A percentile compares a stretch with the other conserved stretches of the same genome.
These are phyloP conservation scores for Nemophila menziesii DNA, from an alignment of 257 asterid species.

Conservation along the genomic window DNA sequence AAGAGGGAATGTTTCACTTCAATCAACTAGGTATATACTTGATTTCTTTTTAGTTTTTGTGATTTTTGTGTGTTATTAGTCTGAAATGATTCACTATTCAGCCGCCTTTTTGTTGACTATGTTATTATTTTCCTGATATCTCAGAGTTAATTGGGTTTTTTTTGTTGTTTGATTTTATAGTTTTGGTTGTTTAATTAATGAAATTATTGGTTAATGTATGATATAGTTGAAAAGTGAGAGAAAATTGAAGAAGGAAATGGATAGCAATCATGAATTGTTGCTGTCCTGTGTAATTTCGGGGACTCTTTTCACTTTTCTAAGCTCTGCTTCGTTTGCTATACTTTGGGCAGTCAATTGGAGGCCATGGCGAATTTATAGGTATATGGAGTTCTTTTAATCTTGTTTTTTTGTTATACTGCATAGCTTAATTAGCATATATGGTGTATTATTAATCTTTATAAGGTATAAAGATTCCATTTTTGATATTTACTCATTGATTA, in stretches of 20 bases:
- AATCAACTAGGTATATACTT: neutral
- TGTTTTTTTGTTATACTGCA: too few relatives aligned
- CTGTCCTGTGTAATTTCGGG: conserved; percentile 86
- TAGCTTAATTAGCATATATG: too few relatives aligned
- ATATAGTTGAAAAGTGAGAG: conserved; percentile 15
- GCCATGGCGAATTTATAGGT: conserved; percentile 99
- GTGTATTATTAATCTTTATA: too few relatives aligned
- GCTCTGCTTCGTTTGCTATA: conserved; percentile 72
- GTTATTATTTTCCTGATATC: too few relatives aligned
- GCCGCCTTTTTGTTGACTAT: neutral
- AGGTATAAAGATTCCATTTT: too few relatives aligned
- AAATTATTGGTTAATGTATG: neutral
- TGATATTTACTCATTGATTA: too few relatives aligned
- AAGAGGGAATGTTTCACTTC: neutral
- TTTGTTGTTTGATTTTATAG: too few relatives aligned
- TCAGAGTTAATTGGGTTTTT: neutral
- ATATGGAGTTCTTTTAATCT: neutral
- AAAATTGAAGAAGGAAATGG: conserved; percentile 42
- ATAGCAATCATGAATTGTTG: conserved; percentile 54
- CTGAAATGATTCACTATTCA: too few relatives aligned
- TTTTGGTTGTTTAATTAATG: neutral
- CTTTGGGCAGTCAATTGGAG: conserved; percentile 99
- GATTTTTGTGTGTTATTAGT: neutral
- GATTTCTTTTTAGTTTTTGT: neutral
- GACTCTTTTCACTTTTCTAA: conserved; percentile 60